These are phyloP conservation scores for Neurospora sp. DNA, from an alignment of 2,329 filamentous ascomycete genomes.

Conservation along the genomic window DNA sequence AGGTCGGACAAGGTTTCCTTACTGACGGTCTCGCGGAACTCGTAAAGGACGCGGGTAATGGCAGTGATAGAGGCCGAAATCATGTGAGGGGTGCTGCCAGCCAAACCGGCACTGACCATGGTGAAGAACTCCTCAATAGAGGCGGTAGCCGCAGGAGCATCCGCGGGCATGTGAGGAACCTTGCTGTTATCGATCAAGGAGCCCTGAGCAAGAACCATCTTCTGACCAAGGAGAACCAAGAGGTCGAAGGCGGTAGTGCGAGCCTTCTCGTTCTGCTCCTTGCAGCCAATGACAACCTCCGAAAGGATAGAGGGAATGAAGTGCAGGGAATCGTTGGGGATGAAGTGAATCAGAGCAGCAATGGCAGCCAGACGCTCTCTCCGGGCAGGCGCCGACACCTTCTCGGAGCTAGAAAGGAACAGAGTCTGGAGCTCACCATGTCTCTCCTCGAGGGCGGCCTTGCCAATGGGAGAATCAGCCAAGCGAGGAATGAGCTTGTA, in stretches of 20 bases:
- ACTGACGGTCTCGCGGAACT: constrained; percentile 67
- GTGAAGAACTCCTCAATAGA: constrained; percentile 94
- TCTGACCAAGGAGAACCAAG: constrained; percentile 78
- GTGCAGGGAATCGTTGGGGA: constrained; percentile 71
- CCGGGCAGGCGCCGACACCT: constrained; percentile 76
- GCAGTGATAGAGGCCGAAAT: constrained; percentile 95
- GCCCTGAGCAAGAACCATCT: constrained; percentile 57
- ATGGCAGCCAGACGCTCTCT: constrained; percentile 81
- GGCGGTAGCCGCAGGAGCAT: constrained; percentile 68
- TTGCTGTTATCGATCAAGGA: constrained; percentile 75
- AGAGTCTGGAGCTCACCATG: constrained; percentile 73
- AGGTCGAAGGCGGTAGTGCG: constrained; percentile 83
- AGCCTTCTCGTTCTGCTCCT: constrained; percentile 95
- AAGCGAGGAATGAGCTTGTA: constrained; percentile 95
- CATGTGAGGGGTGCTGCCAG: constrained; percentile 90
- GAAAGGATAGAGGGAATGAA: constrained; percentile 89
- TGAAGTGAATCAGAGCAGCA: constrained; percentile 65
- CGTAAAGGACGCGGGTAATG: constrained; percentile 83
- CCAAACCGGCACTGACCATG: constrained; percentile 94
- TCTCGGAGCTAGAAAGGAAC: constrained; percentile 68
- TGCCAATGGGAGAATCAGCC: constrained; percentile 69
- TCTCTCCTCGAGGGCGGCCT: constrained; percentile 64
- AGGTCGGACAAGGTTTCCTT: constrained; percentile 68
- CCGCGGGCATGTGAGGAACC: constrained; percentile 74
- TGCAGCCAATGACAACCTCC: constrained; percentile 92